Evolutionary conservation across 148 eudicot species (phyloP), one percentile per base, ranked within the genome.

Genomic region (Rheum nobile): DNA sequence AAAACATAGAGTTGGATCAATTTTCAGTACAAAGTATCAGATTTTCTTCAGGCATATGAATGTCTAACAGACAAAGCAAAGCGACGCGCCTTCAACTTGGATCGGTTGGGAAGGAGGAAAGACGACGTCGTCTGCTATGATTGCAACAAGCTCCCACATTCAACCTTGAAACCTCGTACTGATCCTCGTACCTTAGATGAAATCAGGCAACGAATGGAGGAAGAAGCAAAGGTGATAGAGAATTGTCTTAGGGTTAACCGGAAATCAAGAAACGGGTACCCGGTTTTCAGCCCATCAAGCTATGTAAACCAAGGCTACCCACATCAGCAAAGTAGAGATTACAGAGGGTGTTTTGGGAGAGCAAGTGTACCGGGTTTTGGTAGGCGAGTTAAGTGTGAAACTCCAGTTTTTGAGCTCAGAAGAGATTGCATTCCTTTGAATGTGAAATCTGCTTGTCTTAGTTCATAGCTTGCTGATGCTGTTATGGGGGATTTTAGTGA

Each of bases 211-310:
- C 82, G 78, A 65, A 82, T 90, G 10, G 78, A 61, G 68, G 88
- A 85, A 72, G 93, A 92, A 72, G 82, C 86, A 4, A 79, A 68
- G 69, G 85, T 92, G 28, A 85, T 88, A 44, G 83, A 88, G 77
- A 82, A 71, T 35, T 92, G 97, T 71, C 78, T 92, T 48, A 74
- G 74, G 75, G 65, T 83, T 50, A 87, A 85, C 55, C 75, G 82
- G 70, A 71, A 76, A 71, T 29, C 86, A 24, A 76, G 70, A 55
- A 81, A 67, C 67, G 84, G 74, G 19, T 65, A 39, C 59, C 83
- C 82, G 57, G 78, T 74, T 71, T 80, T 75, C 41, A 74, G 68
- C 46, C 82, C 84, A 35, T 77, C 81, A 16, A 74, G 77, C 22
- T 88, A 90, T 67, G 19, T 71, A 47, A 63, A 71, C 57, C 34